Conservation (phyloP, 1,284 basidiomycete genomes). For the Singerocomus rubriflavus region DNA sequence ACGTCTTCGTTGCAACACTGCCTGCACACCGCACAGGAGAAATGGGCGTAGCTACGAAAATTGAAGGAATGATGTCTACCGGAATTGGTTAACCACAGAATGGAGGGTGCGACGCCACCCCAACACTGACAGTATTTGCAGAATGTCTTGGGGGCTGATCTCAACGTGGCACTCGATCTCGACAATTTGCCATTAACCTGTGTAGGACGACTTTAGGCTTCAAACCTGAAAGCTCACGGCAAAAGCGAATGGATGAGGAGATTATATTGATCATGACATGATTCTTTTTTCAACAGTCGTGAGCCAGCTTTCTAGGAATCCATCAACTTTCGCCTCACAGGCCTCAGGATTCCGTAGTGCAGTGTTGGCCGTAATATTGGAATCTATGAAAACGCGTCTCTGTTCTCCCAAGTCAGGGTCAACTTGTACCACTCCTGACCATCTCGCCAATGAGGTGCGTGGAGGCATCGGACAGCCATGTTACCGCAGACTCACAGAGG, state of each 20-base stretch:
- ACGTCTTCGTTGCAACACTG: too few species aligned
- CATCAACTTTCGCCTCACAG: not conserved
- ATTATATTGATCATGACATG: not conserved
- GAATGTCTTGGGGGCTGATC: conserved; percentile 6
- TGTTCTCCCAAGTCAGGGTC: not conserved
- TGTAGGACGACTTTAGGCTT: not conserved
- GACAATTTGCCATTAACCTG: not conserved
- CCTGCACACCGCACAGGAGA: too few species aligned
- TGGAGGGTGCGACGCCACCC: conserved; percentile 3
- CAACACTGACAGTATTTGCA: conserved; percentile 2
- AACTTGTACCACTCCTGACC: not conserved
- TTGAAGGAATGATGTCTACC: conserved; percentile 4
- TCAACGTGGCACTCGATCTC: conserved; percentile 10
- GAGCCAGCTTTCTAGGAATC: not conserved
- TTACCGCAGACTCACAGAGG: not conserved
- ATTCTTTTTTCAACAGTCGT: not conserved
- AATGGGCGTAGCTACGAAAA: too few species aligned
- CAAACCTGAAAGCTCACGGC: not conserved
- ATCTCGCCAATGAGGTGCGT: not conserved
- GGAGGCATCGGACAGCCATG: not conserved
- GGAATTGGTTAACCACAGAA: conserved; percentile 12
- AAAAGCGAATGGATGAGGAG: not conserved
- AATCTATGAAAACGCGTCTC: not conserved
- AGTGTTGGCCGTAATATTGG: not conserved
- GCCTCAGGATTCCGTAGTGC: too few species aligned